Base-by-base conservation (phyloP, 495 filamentous ascomycete genomes). In the Zalerion maritima region DNA sequence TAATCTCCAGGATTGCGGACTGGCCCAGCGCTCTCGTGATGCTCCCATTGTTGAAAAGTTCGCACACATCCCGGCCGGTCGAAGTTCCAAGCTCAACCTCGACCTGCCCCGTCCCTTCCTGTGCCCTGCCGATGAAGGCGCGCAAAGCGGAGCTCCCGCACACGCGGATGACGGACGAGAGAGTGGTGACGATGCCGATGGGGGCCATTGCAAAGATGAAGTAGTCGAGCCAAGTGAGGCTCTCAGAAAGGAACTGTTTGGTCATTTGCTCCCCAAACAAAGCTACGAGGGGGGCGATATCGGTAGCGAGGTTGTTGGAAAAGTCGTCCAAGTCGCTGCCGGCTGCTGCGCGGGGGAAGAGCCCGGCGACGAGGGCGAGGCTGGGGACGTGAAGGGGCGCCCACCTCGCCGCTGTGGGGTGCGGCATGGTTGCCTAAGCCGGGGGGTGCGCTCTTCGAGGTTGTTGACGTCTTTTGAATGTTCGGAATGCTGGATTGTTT, bases 301-400 rank as follows among this genome's bases (percentile, higher is more conserved):
- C 58, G 1, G 54, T 47, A 9, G 50, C 45, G 2, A 59, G 52
- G 32, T 71, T 69, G 41, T 72, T 62, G 2, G 57, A 45, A 35
- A 73, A 71, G 29, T 69, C 55, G 35, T 60, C 57, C 58, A n/a
- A 1, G 62, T 62, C 6, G 61, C 61, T n/a, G n/a, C n/a, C n/a
- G 1, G 20, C n/a, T n/a, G n/a, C n/a, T n/a, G n/a, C n/a, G n/a
- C n/a, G n/a, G n/a, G n/a, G n/a, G n/a, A n/a, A n/a, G n/a, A n/a
- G n/a, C n/a, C n/a, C n/a, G n/a, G n/a, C n/a, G n/a, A n/a, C n/a
- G n/a, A n/a, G n/a, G n/a, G n/a, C n/a, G n/a, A n/a, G n/a, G n/a
- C n/a, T n/a, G n/a, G n/a, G n/a, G n/a, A n/a, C n/a, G n/a, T n/a
- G n/a, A n/a, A n/a, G n/a, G n/a, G n/a, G n/a, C n/a, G n/a, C n/a